These are phyloP conservation scores for Thielaviopsis euricoi DNA, from an alignment of 2,329 filamentous ascomycete genomes.

Conservation along the genomic window DNA sequence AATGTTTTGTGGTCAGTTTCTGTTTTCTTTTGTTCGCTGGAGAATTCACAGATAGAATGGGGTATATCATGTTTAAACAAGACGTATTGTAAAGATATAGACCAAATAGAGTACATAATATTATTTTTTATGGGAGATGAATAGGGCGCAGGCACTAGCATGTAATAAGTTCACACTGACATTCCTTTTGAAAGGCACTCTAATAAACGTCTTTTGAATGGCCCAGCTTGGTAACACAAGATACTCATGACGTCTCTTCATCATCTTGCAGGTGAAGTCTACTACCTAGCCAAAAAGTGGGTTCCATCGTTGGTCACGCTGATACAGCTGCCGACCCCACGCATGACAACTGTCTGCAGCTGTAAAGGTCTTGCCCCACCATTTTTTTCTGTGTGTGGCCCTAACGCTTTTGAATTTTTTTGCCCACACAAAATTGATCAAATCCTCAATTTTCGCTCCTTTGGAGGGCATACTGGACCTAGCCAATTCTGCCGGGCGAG, in stretches of 20 bases:
- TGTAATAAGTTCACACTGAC: too few species aligned
- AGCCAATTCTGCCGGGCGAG: constrained; percentile 11
- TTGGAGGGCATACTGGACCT: constrained; percentile 12
- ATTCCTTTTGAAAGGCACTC: too few species aligned
- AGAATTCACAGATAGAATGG: too few species aligned
- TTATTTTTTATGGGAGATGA: too few species aligned
- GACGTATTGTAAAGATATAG: too few species aligned
- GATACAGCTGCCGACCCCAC: not conserved
- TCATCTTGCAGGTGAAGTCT: not conserved
- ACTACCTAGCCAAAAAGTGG: not conserved
- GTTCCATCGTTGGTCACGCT: not conserved
- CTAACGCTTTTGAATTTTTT: constrained; percentile 12
- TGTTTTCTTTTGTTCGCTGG: too few species aligned
- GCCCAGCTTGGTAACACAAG: not conserved
- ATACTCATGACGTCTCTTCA: not conserved
- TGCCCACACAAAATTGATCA: constrained; percentile 12
- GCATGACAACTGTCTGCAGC: not conserved
- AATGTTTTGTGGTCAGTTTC: too few species aligned
- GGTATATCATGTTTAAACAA: too few species aligned
- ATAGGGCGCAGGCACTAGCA: too few species aligned
- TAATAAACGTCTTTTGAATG: not conserved
- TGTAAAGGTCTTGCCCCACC: constrained; percentile 4
- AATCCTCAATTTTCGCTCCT: constrained; percentile 11
- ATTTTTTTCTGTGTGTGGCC: constrained; percentile 11
- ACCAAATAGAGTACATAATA: too few species aligned